Conservation (phyloP, 2,329 filamentous ascomycete species). For the Sporothrix curviconia region DNA sequence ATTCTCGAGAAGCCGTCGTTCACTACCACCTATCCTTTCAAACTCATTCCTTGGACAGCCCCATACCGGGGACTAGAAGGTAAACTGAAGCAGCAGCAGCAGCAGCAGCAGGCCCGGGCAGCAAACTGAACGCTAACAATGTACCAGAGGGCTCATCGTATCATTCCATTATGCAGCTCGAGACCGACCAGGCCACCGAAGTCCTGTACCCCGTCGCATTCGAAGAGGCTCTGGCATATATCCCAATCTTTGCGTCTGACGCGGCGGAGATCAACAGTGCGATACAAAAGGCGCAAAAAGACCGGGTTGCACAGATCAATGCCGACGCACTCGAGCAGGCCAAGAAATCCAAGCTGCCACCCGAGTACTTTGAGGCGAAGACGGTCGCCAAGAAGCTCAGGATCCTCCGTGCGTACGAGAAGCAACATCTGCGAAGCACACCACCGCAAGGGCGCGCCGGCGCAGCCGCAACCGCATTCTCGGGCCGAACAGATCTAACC, state of each 20-base stretch:
- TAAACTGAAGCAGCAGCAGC: too few species aligned
- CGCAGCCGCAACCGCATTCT: neutral
- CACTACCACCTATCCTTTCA: constrained; percentile 52
- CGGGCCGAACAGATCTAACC: constrained; percentile 1
- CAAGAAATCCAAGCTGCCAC: constrained; percentile 30
- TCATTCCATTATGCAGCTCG: constrained; percentile 52
- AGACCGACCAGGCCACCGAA: constrained; percentile 44
- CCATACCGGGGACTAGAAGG: constrained; percentile 52
- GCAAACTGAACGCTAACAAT: neutral
- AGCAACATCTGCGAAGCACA: constrained; percentile 17
- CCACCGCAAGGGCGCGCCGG: neutral
- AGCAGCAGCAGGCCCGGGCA: neutral
- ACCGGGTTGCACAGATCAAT: constrained; percentile 24
- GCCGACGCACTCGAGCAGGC: constrained; percentile 32
- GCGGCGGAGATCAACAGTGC: constrained; percentile 37
- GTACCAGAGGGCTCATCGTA: constrained; percentile 41
- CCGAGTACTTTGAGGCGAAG: constrained; percentile 35
- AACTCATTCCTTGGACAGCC: constrained; percentile 54
- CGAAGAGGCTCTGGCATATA: constrained; percentile 46
- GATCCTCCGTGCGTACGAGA: constrained; percentile 35
- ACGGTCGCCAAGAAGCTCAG: constrained; percentile 45
- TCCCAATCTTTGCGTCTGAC: constrained; percentile 52
- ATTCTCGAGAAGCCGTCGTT: constrained; percentile 56
- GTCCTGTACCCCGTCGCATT: constrained; percentile 50
- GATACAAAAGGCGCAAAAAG: constrained; percentile 35